Conservation (phyloP, 176 grass and related monocot species). For the Cymbopogon citratus region DNA sequence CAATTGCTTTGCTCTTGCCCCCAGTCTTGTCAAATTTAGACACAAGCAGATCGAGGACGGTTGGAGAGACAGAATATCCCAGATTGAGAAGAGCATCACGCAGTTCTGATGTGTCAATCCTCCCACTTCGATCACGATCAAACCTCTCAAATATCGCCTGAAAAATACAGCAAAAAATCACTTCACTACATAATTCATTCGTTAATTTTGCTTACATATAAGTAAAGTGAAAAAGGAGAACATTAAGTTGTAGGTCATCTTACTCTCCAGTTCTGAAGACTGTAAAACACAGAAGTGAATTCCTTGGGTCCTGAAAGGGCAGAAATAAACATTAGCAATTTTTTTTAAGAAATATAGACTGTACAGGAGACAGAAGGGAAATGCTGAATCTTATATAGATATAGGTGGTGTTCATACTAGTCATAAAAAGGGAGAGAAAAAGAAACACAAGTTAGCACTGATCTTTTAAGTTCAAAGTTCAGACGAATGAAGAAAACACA, state of each 20-base stretch:
- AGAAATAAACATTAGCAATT: neutral
- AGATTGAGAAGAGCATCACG: slow-evolving; percentile 85
- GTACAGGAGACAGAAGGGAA: neutral
- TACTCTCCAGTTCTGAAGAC: slow-evolving; percentile 98
- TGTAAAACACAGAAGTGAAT: slow-evolving; percentile 82
- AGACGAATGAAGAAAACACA: neutral
- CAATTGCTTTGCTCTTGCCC: slow-evolving; percentile 71
- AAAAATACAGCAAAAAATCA: slow-evolving; percentile 13
- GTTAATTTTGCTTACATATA: neutral
- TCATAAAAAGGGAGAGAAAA: neutral
- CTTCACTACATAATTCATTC: neutral
- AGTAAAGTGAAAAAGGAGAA: neutral
- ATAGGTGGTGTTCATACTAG: neutral
- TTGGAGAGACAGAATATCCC: slow-evolving; percentile 81
- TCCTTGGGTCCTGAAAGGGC: slow-evolving; percentile 73
- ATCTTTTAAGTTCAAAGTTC: neutral
- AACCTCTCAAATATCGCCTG: slow-evolving; percentile 89
- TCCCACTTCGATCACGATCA: slow-evolving; percentile 86
- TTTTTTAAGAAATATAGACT: neutral
- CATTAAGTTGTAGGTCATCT: slow-evolving; percentile 1
- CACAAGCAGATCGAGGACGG: slow-evolving; percentile 79
- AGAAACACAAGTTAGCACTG: neutral
- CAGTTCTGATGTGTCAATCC: slow-evolving; percentile 76
- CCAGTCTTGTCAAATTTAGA: slow-evolving; percentile 96
- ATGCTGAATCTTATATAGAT: neutral